Percentiles rank a stretch among this genome's conserved stretches.
These are phyloP conservation scores for Stylosanthes scabra DNA, from an alignment of 331 rosid genomes.

Conservation along the genomic window DNA sequence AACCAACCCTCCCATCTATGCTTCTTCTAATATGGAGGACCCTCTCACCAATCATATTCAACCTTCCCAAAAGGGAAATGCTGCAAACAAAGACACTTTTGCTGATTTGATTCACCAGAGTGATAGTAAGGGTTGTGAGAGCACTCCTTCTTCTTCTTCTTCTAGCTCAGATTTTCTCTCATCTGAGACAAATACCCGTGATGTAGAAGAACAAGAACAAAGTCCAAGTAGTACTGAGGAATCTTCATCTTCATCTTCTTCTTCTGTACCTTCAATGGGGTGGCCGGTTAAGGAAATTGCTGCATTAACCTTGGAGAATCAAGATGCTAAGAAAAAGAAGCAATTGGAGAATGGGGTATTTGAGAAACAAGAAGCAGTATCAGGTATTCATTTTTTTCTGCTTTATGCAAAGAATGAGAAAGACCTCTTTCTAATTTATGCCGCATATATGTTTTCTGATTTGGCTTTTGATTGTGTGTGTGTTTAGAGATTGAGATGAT, in stretches of 20 bases:
- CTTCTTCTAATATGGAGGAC: conserved; percentile 39
- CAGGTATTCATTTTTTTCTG: conserved; percentile 56
- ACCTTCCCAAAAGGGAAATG: conserved; percentile 31
- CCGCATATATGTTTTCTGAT: conserved; percentile 5
- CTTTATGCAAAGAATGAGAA: background rate
- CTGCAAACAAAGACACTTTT: conserved; percentile 47
- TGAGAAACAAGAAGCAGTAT: conserved; percentile 60
- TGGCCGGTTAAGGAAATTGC: conserved; percentile 62
- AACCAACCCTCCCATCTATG: conserved; percentile 55
- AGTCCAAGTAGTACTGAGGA: conserved; percentile 79
- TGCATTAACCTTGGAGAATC: conserved; percentile 42
- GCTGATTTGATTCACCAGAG: conserved; percentile 57
- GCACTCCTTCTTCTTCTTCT: conserved; percentile 39
- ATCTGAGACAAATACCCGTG: conserved; percentile 76
- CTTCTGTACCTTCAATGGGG: conserved; percentile 63
- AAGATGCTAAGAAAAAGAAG: conserved; percentile 44
- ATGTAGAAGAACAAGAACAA: conserved; percentile 48
- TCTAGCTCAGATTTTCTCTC: conserved; percentile 74
- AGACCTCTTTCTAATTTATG: background rate
- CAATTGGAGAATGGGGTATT: conserved; percentile 51
- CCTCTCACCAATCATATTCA: too few relatives aligned
- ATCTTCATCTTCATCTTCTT: conserved; percentile 58
- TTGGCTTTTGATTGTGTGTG: conserved; percentile 40
- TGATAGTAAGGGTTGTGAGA: conserved; percentile 56
- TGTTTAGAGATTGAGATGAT: conserved; percentile 81